Conservation (phyloP, 1,139 yeast species). For the Pneumocystis wakefieldiae region DNA sequence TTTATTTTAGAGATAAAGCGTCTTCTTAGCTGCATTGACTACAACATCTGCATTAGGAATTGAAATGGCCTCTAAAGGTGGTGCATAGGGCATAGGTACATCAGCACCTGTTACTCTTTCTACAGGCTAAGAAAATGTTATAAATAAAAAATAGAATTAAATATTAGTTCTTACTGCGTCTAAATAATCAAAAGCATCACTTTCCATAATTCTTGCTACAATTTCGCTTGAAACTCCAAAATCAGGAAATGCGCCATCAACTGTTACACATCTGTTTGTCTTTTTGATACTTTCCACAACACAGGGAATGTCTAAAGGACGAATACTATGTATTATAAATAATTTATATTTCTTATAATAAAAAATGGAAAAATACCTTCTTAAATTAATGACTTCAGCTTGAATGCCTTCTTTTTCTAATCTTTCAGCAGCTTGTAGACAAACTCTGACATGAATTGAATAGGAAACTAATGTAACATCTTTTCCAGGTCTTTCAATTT, state of each 20-base stretch:
- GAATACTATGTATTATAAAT: constrained; percentile 35
- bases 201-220: constrained; percentile 94
- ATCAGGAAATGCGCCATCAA: constrained; percentile 95
- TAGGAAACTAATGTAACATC: constrained; percentile 84
- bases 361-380: constrained; percentile 28
- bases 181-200: constrained; percentile 93
- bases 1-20: not conserved
- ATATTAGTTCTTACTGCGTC: constrained; percentile 39
- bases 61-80: constrained; percentile 92
- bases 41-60: constrained; percentile 94
- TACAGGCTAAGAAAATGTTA: constrained; percentile 38
- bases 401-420: constrained; percentile 74
- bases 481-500: constrained; percentile 81
- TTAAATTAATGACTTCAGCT: constrained; percentile 88
- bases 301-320: constrained; percentile 85
- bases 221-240: constrained; percentile 53
- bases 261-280: constrained; percentile 91
- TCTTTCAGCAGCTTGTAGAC: constrained; percentile 78
- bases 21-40: constrained; percentile 26
- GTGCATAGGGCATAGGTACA: constrained; percentile 97
- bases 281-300: constrained; percentile 81
- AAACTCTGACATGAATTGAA: constrained; percentile 74
- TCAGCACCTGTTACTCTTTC: constrained; percentile 99
- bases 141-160: not conserved
- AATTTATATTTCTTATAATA: not conserved